phyloP scores from a whole-genome alignment of 2,329 filamentous ascomycete genomes.

The Corniculantispora saksenae region DNA sequence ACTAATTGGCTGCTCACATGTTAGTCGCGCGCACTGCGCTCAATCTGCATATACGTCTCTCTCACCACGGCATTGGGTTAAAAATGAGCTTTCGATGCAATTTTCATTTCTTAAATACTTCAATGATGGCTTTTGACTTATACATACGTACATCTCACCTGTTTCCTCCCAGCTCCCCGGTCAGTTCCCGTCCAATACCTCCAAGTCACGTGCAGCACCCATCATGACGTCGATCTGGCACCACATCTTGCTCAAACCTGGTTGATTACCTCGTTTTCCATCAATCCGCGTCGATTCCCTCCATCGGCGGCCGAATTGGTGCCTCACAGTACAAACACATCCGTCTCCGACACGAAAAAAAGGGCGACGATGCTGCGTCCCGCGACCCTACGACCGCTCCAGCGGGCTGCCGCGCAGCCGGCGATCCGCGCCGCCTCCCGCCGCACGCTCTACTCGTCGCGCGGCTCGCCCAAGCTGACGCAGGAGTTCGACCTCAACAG shows the following conservation, averaged over 20 bases:
- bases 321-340: not conserved
- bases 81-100: too few species aligned
- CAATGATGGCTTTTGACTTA: too few species aligned
- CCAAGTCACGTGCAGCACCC: not conserved
- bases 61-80: too few species aligned
- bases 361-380: conserved; percentile 33
- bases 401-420: conserved; percentile 24
- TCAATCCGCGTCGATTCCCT: conserved; percentile 7
- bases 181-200: not conserved
- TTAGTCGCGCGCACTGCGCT: too few species aligned
- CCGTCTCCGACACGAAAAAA: not conserved
- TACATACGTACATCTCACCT: not conserved
- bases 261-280: not conserved
- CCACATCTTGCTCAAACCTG: not conserved
- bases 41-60: too few species aligned
- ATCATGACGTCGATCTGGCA: conserved; percentile 13
- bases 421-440: conserved; percentile 22
- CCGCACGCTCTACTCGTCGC: conserved; percentile 33
- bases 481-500: conserved; percentile 53
- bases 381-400: conserved; percentile 25
- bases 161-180: not conserved
- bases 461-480: conserved; percentile 36
- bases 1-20: too few species aligned
- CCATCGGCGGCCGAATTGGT: not conserved
- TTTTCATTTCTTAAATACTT: too few species aligned